Conservation (phyloP, 106 monocot genomes). For the Dendrobium chrysotoxum region DNA sequence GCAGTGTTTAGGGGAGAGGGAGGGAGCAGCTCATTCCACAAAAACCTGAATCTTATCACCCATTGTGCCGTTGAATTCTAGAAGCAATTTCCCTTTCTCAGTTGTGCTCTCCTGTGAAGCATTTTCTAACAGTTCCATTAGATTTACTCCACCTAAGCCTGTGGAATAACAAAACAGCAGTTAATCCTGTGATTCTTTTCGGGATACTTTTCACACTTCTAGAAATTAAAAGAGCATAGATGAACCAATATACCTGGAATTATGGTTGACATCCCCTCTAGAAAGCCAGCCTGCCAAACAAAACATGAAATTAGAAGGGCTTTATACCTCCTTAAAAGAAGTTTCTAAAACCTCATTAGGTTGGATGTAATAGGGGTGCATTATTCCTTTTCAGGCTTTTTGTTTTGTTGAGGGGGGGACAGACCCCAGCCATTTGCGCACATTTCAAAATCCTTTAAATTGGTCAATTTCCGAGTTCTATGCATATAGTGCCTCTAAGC, state of each 20-base stretch:
- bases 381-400: too few species aligned
- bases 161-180: constrained; percentile 1
- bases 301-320: not conserved
- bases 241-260: constrained; percentile 52
- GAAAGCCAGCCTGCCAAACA: constrained; percentile 71
- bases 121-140: constrained; percentile 61
- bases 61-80: constrained; percentile 73
- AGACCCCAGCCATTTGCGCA: too few species aligned
- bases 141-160: constrained; percentile 76
- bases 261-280: constrained; percentile 71
- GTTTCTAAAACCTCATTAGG: too few species aligned
- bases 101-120: constrained; percentile 33
- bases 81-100: constrained; percentile 52
- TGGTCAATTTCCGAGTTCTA: not conserved
- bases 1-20: not conserved
- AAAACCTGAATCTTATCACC: constrained; percentile 94
- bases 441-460: too few species aligned
- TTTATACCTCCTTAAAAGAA: not conserved
- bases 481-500: not conserved
- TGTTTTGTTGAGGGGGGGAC: too few species aligned
- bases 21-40: constrained; percentile 41
- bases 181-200: not conserved
- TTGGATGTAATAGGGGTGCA: too few species aligned
- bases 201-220: not conserved
- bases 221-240: not conserved